Evolutionary conservation across 2,329 filamentous ascomycete genomes (phyloP).

Genomic region (Colletotrichum tofieldiae): DNA sequence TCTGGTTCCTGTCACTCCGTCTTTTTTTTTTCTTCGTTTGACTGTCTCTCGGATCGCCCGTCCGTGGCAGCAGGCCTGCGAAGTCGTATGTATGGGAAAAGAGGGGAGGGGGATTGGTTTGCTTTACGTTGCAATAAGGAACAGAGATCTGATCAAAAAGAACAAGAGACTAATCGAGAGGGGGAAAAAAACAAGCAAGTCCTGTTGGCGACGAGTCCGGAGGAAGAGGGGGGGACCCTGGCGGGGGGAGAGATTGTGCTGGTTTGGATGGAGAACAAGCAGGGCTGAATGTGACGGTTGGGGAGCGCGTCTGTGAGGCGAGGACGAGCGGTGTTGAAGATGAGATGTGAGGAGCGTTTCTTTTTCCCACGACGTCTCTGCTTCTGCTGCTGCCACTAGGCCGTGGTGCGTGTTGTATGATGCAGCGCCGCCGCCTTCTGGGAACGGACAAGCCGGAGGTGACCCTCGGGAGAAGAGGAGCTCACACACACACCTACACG

Average conservation of each 20-base stretch:
- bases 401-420: not conserved
- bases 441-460: constrained; percentile 28
- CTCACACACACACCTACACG: not conserved
- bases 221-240: constrained; percentile 5
- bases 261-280: constrained; percentile 39
- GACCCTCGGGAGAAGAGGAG: constrained; percentile 7
- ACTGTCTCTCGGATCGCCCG: constrained; percentile 19
- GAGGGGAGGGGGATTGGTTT: constrained; percentile 17
- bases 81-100: constrained; percentile 10
- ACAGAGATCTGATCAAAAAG: constrained; percentile 38
- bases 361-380: constrained; percentile 39
- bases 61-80: constrained; percentile 12
- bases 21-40: not conserved
- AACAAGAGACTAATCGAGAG: not conserved
- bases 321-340: constrained; percentile 41
- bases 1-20: constrained; percentile 9
- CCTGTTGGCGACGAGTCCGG: constrained; percentile 11
- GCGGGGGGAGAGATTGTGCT: constrained; percentile 15
- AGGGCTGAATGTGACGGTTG: constrained; percentile 40
- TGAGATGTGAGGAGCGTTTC: constrained; percentile 42
- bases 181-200: not conserved
- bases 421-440: constrained; percentile 6
- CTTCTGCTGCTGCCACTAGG: not conserved
- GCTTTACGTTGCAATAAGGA: constrained; percentile 39
- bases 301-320: constrained; percentile 37